Conservation (phyloP, 1,284 basidiomycete genomes). For the Ganoderma multipileum region DNA sequence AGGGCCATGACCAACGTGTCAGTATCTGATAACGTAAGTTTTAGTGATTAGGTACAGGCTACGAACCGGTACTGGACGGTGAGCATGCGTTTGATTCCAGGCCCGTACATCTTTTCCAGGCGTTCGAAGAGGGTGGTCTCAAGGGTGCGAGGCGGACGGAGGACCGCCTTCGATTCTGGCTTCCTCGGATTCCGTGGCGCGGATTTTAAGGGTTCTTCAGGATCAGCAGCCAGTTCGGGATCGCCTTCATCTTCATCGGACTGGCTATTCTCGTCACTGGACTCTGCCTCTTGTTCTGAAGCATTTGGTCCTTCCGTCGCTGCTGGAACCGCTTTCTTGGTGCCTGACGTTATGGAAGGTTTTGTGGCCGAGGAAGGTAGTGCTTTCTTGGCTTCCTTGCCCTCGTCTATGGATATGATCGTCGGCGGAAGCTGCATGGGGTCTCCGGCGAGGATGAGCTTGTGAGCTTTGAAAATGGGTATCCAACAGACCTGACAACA, state of each 20-base stretch:
- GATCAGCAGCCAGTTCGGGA: slow-evolving; percentile 18
- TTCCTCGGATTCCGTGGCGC: slow-evolving; percentile 28
- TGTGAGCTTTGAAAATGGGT: slow-evolving; percentile 89
- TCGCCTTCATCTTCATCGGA: slow-evolving; percentile 26
- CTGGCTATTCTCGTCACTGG: slow-evolving; percentile 7
- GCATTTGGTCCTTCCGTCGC: background rate
- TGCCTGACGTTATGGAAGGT: background rate
- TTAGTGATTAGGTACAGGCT: background rate
- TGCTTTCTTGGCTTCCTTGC: slow-evolving; percentile 41
- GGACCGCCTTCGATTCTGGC: slow-evolving; percentile 34
- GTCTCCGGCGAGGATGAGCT: slow-evolving; percentile 89
- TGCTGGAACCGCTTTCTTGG: background rate
- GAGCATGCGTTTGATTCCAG: slow-evolving; percentile 86
- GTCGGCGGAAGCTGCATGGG: slow-evolving; percentile 95
- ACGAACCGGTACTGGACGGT: slow-evolving; percentile 85
- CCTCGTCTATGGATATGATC: slow-evolving; percentile 68
- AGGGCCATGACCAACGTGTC: slow-evolving; percentile 2
- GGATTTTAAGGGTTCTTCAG: slow-evolving; percentile 17
- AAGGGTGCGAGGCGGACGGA: slow-evolving; percentile 77
- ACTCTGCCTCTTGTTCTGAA: background rate
- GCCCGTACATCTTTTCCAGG: slow-evolving; percentile 87
- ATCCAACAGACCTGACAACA: slow-evolving; percentile 89
- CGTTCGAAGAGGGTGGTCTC: slow-evolving; percentile 94
- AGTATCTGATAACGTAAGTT: no score
- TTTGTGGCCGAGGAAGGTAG: background rate